Base-by-base conservation (phyloP, 768 basidiomycete genomes). In the Psilocybe azurescens region DNA sequence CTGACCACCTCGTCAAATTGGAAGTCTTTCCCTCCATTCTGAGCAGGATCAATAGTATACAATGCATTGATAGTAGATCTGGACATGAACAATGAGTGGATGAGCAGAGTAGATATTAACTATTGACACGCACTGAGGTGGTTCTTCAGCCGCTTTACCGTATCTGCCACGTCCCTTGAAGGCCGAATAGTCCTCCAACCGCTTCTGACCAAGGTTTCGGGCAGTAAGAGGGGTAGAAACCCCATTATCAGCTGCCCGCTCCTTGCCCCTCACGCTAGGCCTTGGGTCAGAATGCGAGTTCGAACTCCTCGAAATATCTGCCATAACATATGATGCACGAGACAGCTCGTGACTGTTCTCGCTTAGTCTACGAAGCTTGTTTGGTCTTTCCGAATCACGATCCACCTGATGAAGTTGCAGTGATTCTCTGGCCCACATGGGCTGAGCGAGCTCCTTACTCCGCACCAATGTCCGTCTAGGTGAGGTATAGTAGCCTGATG, bases 1-100 rank as follows among this genome's bases (percentile, higher is more conserved):
- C 94, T 80, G 11, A 93, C 89, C 14, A 94, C 92, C 53, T 89
- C 87, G 48, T 94, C 89, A 68, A 83, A 97, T 65, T 89, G 87
- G 71, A 83, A 89, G 47, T 78, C 75, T 9, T 86, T 50, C 0
- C 93, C 94, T 0, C 81, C 78, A 70, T 97, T 97, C 38, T 74
- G 77, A 7, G 75, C 74, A 3, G 87, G 84, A 65, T 91, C 81
- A 54, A 96, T 89, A 58, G 84, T 83, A 71, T 86, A 95, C 8
- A 77, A 72, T 5, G 86, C 79, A 65, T 89, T 91, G 67, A 91
- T 87, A 2, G 86, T 84, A 8, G 77, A 47, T 38, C 58, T 61
- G 32, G 44, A 29, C 8, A 16, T 56, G 32, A 18, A 36, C 52
- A 16, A 56, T 38, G 33, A 49, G 20, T 46, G 18, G 49, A 36